phyloP scores from a whole-genome alignment of 768 basidiomycete genomes.

The Suillus luteus region DNA sequence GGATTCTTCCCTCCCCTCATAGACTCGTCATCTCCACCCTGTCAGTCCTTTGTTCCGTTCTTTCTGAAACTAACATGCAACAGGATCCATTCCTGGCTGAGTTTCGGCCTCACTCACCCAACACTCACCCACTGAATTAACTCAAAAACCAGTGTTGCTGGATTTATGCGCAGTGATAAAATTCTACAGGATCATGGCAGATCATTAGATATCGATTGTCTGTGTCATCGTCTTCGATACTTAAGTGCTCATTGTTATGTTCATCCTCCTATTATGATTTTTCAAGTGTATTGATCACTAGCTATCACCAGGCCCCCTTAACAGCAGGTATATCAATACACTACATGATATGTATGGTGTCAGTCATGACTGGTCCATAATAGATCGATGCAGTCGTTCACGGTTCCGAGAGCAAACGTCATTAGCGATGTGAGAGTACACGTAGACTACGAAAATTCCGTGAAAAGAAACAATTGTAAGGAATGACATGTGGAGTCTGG shows the following conservation, averaged over 20 bases:
- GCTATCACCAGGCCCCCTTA: neutral
- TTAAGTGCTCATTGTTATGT: neutral
- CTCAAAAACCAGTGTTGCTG: neutral
- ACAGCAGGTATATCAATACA: neutral
- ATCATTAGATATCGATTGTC: neutral
- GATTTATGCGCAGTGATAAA: neutral
- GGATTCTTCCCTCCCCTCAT: neutral
- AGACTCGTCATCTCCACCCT: neutral
- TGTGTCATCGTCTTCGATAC: neutral
- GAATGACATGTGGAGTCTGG: neutral
- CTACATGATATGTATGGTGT: neutral
- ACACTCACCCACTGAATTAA: neutral
- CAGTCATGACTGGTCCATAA: neutral
- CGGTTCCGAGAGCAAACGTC: neutral
- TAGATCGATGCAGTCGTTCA: neutral
- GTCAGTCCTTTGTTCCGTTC: neutral
- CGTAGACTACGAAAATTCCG: neutral
- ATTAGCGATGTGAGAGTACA: conserved; percentile 4
- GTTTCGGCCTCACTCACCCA: neutral
- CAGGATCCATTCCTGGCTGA: neutral
- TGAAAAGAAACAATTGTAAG: neutral
- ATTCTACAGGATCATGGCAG: neutral
- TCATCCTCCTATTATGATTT: neutral
- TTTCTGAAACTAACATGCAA: neutral
- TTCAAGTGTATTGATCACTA: neutral